Conservation (phyloP, 2,329 filamentous ascomycete species). For the Neoarthrinium moseri region DNA sequence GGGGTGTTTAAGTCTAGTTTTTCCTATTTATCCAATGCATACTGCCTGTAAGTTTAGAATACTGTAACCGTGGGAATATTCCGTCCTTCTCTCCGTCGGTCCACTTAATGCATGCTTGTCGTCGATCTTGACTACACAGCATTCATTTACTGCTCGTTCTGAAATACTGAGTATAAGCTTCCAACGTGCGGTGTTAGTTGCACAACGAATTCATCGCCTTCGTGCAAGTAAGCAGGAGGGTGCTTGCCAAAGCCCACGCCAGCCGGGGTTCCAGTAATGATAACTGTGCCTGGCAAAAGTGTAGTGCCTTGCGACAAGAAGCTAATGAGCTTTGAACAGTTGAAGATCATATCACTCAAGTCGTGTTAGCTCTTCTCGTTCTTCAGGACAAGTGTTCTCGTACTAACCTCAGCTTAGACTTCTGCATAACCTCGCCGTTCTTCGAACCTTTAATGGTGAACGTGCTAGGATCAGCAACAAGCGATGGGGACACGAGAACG, state of each 20-base stretch:
- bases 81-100: too few species aligned
- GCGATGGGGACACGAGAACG: conserved; percentile 42
- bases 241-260: background rate
- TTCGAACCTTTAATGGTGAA: conserved; percentile 42
- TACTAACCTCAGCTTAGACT: conserved; percentile 30
- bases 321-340: conserved; percentile 5
- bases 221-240: background rate
- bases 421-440: conserved; percentile 52
- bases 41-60: too few species aligned
- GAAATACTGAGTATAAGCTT: conserved; percentile 37
- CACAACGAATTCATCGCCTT: conserved; percentile 34
- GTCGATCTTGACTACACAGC: too few species aligned
- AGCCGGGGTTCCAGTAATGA: background rate
- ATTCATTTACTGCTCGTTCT: too few species aligned
- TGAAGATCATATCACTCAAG: conserved; percentile 32
- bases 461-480: conserved; percentile 39
- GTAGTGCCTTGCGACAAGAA: background rate
- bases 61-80: too few species aligned
- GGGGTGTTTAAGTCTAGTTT: too few species aligned
- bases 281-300: background rate
- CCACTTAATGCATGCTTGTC: too few species aligned
- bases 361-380: conserved; percentile 29
- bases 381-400: conserved; percentile 20
- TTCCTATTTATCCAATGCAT: too few species aligned
- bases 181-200: conserved; percentile 43